Conservation (phyloP, 352 stramenopile species). For the Phytophthora parvispora region DNA sequence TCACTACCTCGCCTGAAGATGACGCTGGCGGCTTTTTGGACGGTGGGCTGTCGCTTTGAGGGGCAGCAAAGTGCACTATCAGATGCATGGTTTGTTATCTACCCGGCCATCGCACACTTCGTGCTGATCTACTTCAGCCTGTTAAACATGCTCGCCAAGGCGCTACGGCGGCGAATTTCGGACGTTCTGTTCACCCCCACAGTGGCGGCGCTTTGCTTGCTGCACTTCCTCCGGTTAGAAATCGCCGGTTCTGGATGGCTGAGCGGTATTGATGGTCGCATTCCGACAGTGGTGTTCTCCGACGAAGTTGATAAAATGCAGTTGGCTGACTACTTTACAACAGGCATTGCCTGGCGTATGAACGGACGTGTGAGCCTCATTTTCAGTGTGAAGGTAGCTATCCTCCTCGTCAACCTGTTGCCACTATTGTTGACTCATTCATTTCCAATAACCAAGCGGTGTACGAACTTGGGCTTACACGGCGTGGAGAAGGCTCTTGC, state of each 20-base stretch:
- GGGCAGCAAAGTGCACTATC: constrained; percentile 29
- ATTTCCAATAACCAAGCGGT: constrained; percentile 6
- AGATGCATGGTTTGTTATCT: constrained; percentile 43
- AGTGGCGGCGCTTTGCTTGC: constrained; percentile 18
- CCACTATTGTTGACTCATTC: constrained; percentile 26
- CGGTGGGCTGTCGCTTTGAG: constrained; percentile 33
- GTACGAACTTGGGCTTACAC: not conserved
- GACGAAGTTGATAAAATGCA: constrained; percentile 34
- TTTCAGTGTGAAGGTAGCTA: constrained; percentile 36
- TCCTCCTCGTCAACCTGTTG: constrained; percentile 39
- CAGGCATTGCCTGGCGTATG: constrained; percentile 33
- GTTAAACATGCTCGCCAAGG: constrained; percentile 34
- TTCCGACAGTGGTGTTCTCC: constrained; percentile 32
- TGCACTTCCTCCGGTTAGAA: constrained; percentile 21
- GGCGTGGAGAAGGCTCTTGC: constrained; percentile 40
- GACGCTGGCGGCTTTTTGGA: constrained; percentile 2
- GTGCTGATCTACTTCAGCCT: constrained; percentile 40
- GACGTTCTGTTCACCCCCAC: constrained; percentile 40
- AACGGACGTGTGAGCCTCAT: constrained; percentile 39
- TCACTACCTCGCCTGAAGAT: constrained; percentile 6
- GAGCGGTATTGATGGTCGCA: constrained; percentile 28
- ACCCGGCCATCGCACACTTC: constrained; percentile 24
- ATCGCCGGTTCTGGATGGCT: constrained; percentile 19
- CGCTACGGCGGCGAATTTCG: constrained; percentile 27
- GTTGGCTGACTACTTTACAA: constrained; percentile 32